Conservation (phyloP, 331 rosid genomes). For the Erythrophleum ivorense region DNA sequence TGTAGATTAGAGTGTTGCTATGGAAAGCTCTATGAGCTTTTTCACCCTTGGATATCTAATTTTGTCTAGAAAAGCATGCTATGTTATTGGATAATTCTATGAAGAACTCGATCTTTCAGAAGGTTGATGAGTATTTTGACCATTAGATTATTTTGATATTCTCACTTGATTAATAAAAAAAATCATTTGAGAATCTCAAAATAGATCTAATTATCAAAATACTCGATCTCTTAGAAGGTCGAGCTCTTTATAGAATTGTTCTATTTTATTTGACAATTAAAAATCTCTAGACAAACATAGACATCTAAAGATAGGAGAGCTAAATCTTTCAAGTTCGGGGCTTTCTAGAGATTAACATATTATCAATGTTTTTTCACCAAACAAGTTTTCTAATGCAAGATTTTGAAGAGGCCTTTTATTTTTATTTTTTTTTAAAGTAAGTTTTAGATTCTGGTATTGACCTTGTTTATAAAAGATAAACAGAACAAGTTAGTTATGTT, state of each 20-base stretch:
- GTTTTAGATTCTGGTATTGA: not conserved
- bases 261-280: not conserved
- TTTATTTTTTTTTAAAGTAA: too few species aligned
- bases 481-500: not conserved
- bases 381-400: constrained; percentile 30
- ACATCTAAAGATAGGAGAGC: not conserved
- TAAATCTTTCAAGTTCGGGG: not conserved
- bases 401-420: not conserved
- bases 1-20: not conserved
- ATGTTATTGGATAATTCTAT: too few species aligned
- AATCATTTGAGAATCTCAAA: not conserved
- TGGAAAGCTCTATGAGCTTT: not conserved
- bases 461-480: not conserved
- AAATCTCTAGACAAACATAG: not conserved
- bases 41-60: not conserved
- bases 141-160: not conserved
- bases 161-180: not conserved
- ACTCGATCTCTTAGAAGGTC: too few species aligned
- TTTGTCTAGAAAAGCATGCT: too few species aligned
- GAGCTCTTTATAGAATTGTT: too few species aligned
- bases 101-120: not conserved
- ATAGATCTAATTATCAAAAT: not conserved
- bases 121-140: not conserved
- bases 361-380: constrained; percentile 46
- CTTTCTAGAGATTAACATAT: not conserved